Evolutionary conservation across 805 yeast genomes (phyloP).

Genomic region (Lachancea sp.): DNA sequence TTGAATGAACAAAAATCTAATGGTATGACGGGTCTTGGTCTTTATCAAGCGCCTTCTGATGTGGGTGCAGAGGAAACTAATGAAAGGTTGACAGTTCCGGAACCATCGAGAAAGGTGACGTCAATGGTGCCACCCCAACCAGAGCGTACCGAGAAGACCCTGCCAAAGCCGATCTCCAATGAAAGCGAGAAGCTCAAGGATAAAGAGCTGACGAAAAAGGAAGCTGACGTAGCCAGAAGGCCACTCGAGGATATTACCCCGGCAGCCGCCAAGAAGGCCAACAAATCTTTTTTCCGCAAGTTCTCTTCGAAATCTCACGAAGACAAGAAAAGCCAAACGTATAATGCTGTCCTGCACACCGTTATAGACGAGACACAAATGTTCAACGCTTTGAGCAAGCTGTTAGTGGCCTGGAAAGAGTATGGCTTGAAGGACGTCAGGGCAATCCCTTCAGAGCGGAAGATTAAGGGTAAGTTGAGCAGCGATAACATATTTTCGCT

Average conservation of each 20-base stretch:
- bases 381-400: conserved; percentile 56
- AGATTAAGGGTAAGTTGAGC: conserved; percentile 56
- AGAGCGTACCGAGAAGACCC: neutral
- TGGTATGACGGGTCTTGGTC: conserved; percentile 25
- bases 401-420: conserved; percentile 60
- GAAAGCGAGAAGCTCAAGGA: conserved; percentile 6
- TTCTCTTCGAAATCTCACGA: conserved; percentile 23
- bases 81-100: neutral
- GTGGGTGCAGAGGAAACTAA: conserved; percentile 3
- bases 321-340: conserved; percentile 11
- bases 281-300: conserved; percentile 31
- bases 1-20: conserved; percentile 13
- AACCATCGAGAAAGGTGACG: conserved; percentile 7
- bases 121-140: conserved; percentile 22
- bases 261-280: conserved; percentile 17
- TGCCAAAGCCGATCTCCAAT: neutral
- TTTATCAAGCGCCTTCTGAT: conserved; percentile 20
- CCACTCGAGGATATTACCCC: conserved; percentile 18
- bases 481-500: conserved; percentile 55
- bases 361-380: conserved; percentile 43
- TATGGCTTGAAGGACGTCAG: conserved; percentile 59
- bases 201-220: conserved; percentile 11
- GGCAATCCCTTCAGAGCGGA: conserved; percentile 37
- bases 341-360: conserved; percentile 24
- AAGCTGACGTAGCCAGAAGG: conserved; percentile 5